Evolutionary conservation across 2,329 filamentous ascomycete species (phyloP).

Genomic region (Phaeosphaeria sp.): DNA sequence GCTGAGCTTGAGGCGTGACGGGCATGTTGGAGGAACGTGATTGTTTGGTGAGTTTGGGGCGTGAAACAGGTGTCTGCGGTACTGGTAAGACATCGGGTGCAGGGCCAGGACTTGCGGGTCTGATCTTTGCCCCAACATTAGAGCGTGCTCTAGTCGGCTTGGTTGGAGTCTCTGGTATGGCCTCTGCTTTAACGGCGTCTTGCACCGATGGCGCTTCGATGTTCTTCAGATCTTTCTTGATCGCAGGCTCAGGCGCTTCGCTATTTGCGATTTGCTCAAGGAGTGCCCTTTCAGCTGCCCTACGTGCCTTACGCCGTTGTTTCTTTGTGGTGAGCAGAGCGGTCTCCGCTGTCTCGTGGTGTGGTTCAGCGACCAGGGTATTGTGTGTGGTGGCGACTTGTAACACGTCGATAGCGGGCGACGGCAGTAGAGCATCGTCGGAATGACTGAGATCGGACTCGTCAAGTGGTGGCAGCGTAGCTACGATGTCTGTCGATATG

Average conservation of each 20-base stretch:
- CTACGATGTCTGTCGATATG: slow-evolving; percentile 29
- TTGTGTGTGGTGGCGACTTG: neutral
- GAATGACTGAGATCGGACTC: slow-evolving; percentile 49
- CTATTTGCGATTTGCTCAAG: slow-evolving; percentile 8
- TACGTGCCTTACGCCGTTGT: slow-evolving; percentile 34
- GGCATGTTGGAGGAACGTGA: neutral
- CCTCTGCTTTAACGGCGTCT: neutral
- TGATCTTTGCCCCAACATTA: slow-evolving; percentile 39
- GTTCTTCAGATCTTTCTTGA: neutral
- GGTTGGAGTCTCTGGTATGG: slow-evolving; percentile 1
- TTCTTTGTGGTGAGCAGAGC: slow-evolving; percentile 26
- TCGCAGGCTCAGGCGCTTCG: neutral
- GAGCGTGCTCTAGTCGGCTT: slow-evolving; percentile 21
- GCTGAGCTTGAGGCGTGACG: slow-evolving; percentile 10
- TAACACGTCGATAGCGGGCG: slow-evolving; percentile 11
- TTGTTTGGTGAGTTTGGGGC: slow-evolving; percentile 8
- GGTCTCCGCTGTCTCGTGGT: neutral
- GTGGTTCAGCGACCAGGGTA: neutral
- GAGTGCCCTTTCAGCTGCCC: slow-evolving; percentile 29
- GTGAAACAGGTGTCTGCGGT: slow-evolving; percentile 16
- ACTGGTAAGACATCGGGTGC: slow-evolving; percentile 5
- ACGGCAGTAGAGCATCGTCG: slow-evolving; percentile 48
- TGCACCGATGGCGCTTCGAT: neutral
- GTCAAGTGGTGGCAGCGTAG: slow-evolving; percentile 28
- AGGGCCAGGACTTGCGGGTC: slow-evolving; percentile 25